Evolutionary conservation across 345 rosid genomes (phyloP).

Genomic region (Dimocarpus longan): DNA sequence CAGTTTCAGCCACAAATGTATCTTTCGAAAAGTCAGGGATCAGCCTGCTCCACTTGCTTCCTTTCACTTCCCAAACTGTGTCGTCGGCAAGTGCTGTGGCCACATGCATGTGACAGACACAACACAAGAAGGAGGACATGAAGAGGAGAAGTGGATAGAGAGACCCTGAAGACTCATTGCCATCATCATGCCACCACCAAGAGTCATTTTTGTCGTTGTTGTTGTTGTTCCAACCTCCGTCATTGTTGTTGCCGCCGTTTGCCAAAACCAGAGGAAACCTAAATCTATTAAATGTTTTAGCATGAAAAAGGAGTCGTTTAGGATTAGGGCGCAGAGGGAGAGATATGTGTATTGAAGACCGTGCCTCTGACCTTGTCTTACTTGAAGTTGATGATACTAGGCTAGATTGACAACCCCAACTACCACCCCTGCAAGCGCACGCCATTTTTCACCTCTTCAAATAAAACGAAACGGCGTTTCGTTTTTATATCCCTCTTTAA

Average conservation of each 20-base stretch:
- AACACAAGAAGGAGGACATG: slow-evolving; percentile 36
- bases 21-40: slow-evolving; percentile 55
- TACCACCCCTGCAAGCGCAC: slow-evolving; percentile 29
- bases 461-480: not conserved
- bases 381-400: not conserved
- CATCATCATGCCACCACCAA: slow-evolving; percentile 41
- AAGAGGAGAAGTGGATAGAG: slow-evolving; percentile 14
- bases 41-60: slow-evolving; percentile 67
- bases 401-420: slow-evolving; percentile 11
- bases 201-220: slow-evolving; percentile 31
- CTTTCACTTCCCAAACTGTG: slow-evolving; percentile 71
- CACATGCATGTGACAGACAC: slow-evolving; percentile 42
- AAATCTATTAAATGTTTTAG: slow-evolving; percentile 3
- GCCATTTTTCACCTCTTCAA: slow-evolving; percentile 18
- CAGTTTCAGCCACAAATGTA: slow-evolving; percentile 41
- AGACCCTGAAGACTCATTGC: slow-evolving; percentile 9
- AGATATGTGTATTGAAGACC: not conserved
- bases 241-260: slow-evolving; percentile 20
- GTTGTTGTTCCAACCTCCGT: slow-evolving; percentile 33
- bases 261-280: slow-evolving; percentile 23
- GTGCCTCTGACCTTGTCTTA: not conserved
- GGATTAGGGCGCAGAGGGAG: not conserved
- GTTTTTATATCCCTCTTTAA: too few species aligned
- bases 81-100: slow-evolving; percentile 52
- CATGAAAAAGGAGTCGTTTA: not conserved